Conservation (phyloP, 2,329 filamentous ascomycete genomes). For the Scedosporium apiospermum region DNA sequence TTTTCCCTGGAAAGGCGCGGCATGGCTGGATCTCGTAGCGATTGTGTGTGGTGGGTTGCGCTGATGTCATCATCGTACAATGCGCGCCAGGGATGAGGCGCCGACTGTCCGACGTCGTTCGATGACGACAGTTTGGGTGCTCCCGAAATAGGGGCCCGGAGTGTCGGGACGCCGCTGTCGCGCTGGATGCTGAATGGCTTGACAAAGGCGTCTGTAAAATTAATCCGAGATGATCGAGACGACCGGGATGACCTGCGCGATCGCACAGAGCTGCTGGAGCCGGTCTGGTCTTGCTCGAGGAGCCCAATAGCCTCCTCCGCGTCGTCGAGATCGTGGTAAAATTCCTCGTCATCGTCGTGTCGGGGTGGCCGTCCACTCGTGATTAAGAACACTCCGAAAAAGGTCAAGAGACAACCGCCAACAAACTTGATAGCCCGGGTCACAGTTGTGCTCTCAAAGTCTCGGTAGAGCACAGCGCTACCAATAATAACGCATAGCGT, state of each 20-base stretch:
- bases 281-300: constrained; percentile 35
- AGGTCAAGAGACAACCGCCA: constrained; percentile 83
- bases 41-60: constrained; percentile 15
- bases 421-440: constrained; percentile 76
- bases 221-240: constrained; percentile 29
- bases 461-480: constrained; percentile 85
- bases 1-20: not conserved
- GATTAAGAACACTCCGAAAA: constrained; percentile 94
- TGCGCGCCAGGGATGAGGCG: constrained; percentile 23
- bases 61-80: constrained; percentile 18
- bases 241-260: constrained; percentile 27
- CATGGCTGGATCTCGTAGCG: not conserved
- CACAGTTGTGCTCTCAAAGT: constrained; percentile 76
- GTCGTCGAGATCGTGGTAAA: constrained; percentile 39
- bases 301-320: constrained; percentile 56
- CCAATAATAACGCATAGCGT: constrained; percentile 92
- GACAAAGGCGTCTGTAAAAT: constrained; percentile 27
- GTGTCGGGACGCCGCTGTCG: constrained; percentile 25
- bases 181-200: constrained; percentile 26
- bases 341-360: constrained; percentile 44
- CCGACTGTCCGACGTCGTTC: not conserved
- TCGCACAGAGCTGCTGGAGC: constrained; percentile 11
- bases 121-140: not conserved
- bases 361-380: constrained; percentile 65
- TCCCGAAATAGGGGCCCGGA: constrained; percentile 18